Percentiles rank a stretch among this genome's conserved stretches.
Evolutionary conservation across 2,329 filamentous ascomycete genomes (phyloP).

Genomic region (Diaporthe caulivora): DNA sequence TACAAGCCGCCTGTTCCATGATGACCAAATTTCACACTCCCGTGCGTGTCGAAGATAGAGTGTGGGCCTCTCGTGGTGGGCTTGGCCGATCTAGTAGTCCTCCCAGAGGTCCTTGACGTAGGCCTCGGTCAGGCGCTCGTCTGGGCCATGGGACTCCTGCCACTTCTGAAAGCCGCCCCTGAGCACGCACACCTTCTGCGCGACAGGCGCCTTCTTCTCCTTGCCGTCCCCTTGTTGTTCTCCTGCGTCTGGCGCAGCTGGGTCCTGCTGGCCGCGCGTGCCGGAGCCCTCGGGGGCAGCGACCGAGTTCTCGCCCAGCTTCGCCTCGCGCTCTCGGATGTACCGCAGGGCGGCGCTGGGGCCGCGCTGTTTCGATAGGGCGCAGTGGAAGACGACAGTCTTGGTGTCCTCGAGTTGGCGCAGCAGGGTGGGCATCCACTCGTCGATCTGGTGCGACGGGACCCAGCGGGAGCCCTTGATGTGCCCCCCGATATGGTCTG

Average conservation of each 20-base stretch:
- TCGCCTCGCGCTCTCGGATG: constrained; percentile 74
- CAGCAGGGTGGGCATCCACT: constrained; percentile 84
- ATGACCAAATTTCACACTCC: constrained; percentile 8
- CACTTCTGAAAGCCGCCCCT: constrained; percentile 88
- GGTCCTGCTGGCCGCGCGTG: constrained; percentile 33
- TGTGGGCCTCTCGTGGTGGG: neutral
- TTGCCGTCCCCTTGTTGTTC: constrained; percentile 42
- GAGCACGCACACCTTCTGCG: constrained; percentile 84
- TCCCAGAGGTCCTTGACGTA: constrained; percentile 90
- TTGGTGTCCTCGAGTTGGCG: constrained; percentile 82
- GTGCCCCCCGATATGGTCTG: constrained; percentile 92
- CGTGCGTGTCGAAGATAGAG: constrained; percentile 18
- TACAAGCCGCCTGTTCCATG: constrained; percentile 18
- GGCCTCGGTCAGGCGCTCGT: constrained; percentile 84
- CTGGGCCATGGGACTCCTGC: constrained; percentile 86
- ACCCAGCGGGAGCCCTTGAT: constrained; percentile 83
- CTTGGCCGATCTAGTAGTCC: constrained; percentile 56
- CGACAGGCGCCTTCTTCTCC: constrained; percentile 40
- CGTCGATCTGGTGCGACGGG: constrained; percentile 79
- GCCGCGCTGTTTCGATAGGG: constrained; percentile 89
- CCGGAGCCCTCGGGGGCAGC: constrained; percentile 38
- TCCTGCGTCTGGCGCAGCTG: constrained; percentile 41
- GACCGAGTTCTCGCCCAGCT: constrained; percentile 47
- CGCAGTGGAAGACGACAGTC: constrained; percentile 93
- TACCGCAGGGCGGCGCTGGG: constrained; percentile 87